Percentiles rank a stretch among this genome's conserved stretches.
Evolutionary conservation across 2,329 filamentous ascomycete species (phyloP).

Genomic region (Calonectria pseudoturangicola): DNA sequence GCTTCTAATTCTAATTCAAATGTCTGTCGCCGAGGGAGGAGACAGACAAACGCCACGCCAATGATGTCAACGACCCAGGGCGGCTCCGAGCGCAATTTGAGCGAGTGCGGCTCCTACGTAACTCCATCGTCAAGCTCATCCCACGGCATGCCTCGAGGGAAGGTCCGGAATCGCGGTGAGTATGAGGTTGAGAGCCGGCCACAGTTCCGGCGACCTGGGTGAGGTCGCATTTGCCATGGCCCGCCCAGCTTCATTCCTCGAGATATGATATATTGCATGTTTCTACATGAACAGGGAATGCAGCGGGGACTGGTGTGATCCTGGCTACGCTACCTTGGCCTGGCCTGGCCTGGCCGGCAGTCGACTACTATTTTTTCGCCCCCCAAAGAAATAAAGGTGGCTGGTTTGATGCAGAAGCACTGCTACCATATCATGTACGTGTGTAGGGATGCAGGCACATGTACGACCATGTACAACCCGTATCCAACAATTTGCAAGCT

Average conservation of each 20-base stretch:
- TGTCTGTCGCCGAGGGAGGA: neutral
- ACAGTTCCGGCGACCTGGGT: conserved; percentile 8
- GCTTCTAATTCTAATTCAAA: neutral
- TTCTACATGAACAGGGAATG: conserved; percentile 25
- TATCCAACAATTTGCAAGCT: neutral
- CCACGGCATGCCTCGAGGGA: conserved; percentile 8
- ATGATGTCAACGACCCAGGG: conserved; percentile 14
- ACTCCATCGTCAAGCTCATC: conserved; percentile 2
- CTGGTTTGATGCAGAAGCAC: conserved; percentile 23
- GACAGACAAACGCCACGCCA: neutral
- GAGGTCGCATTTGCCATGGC: conserved; percentile 33
- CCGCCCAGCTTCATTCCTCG: conserved; percentile 19
- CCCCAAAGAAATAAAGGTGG: conserved; percentile 9
- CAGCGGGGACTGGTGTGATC: conserved; percentile 9
- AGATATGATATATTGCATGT: conserved; percentile 24
- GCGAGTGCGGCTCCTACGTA: conserved; percentile 12
- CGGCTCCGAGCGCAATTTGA: conserved; percentile 7
- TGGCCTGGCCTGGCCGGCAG: conserved; percentile 6
- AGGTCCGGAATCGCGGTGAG: conserved; percentile 31
- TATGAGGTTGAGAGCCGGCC: conserved; percentile 24
- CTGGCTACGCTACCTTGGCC: neutral
- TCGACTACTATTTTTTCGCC: neutral
- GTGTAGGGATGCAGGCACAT: neutral
- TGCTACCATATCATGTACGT: conserved; percentile 17
- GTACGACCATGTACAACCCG: conserved; percentile 15